Conservation (phyloP, 2,329 filamentous ascomycete genomes). For the Colletotrichum simmondsii region DNA sequence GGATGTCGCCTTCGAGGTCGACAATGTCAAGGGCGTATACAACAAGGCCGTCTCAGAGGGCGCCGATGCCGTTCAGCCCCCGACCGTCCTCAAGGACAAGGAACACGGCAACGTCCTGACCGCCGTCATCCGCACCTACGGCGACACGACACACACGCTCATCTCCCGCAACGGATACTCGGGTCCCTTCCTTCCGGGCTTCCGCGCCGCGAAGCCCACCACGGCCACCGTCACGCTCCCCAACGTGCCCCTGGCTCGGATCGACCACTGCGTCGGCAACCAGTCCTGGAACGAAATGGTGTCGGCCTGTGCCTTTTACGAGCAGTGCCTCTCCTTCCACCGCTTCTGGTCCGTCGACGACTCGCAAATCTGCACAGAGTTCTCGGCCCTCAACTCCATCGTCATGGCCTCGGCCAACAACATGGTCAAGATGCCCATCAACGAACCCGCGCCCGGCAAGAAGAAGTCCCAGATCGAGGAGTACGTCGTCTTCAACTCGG, state of each 20-base stretch:
- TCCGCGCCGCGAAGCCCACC: conserved; percentile 63
- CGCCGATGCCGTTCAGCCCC: conserved; percentile 71
- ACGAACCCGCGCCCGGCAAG: conserved; percentile 91
- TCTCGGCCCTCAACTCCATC: conserved; percentile 86
- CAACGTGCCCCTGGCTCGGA: conserved; percentile 73
- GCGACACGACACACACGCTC: conserved; percentile 94
- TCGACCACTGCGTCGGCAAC: conserved; percentile 98
- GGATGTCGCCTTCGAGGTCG: conserved; percentile 95
- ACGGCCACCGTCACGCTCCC: conserved; percentile 63
- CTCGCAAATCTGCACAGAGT: conserved; percentile 91
- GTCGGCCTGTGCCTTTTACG: conserved; percentile 78
- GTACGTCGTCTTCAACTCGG: conserved; percentile 89
- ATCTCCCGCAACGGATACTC: conserved; percentile 77
- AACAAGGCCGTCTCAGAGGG: conserved; percentile 74
- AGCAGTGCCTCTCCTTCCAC: conserved; percentile 90
- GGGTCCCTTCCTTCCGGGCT: conserved; percentile 87
- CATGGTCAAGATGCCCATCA: conserved; percentile 97
- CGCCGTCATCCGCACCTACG: conserved; percentile 90
- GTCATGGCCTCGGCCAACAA: conserved; percentile 91
- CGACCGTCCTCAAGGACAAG: conserved; percentile 65
- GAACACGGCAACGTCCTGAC: conserved; percentile 74
- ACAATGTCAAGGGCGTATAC: conserved; percentile 86
- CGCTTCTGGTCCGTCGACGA: conserved; percentile 98
- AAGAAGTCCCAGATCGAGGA: conserved; percentile 96
- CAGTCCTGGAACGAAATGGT: conserved; percentile 94